Evolutionary conservation across 2,329 filamentous ascomycete genomes (phyloP), one percentile per base, ranked within the genome.

Genomic region (Calonectria pseudoreteaudii): DNA sequence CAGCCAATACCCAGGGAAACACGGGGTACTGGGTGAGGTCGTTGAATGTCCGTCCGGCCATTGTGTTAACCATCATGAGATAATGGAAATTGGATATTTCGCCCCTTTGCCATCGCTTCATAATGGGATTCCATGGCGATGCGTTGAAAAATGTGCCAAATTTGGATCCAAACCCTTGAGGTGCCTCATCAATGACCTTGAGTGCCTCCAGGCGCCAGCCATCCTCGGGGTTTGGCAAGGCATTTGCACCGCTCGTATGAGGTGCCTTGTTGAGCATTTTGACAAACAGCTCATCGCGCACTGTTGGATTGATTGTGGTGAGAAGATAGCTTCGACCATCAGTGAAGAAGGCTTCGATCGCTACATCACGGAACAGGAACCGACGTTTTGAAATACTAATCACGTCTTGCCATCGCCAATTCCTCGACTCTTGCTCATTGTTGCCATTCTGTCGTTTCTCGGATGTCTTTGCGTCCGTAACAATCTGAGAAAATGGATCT

Each of bases 81-180:
- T 99, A 99, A 84, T 98, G 95, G 80, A 99, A 99, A 83, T 99
- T 99, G 18, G 96, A 98, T 65, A 98, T 95, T 81, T 99, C 97
- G 16, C 97, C 97, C 82, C 93, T 94, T 73, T 97, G 91, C 97
- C 97, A 99, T 83, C 93, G 93, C 77, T 94, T 93, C 80, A 97
- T 98, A 11, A 95, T 93, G 13, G 96, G 94, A 77, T 95, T 96
- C 83, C 94, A 94, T 0, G 94, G 91, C 0, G 92, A 93, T 28
- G 95, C 91, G 76, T 95, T 95, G 87, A 99, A 98, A 16, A 98
- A 94, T 76, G 93, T 98, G 28, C 95, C 95, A 80, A 98, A 96
- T 80, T 96, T 96, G 10, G 94, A 95, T 0, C 96, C 95, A 47
- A 99, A 90, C 1, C 89, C 88, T 77, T 91, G 88, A 0, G 90